phyloP scores from a whole-genome alignment of 2,329 filamentous ascomycete species.

The Leptodontidium sp. region DNA sequence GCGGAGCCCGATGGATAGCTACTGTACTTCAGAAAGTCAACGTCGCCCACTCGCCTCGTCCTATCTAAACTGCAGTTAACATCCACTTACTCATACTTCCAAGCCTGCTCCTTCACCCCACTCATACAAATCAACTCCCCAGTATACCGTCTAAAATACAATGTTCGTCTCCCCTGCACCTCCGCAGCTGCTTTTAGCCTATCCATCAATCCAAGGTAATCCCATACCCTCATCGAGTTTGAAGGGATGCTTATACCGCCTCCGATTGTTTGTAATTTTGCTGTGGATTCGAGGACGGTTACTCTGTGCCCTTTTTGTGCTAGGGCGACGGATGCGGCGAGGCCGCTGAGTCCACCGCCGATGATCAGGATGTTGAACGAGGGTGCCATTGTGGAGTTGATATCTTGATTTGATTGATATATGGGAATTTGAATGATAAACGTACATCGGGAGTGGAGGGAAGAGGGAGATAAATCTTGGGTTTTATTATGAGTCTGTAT shows the following conservation, averaged over 20 bases:
- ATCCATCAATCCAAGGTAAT: constrained; percentile 19
- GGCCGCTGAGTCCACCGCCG: constrained; percentile 48
- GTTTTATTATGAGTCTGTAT: background rate
- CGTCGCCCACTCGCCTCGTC: background rate
- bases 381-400: background rate
- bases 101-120: constrained; percentile 8
- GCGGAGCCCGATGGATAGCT: constrained; percentile 21
- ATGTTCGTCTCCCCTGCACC: background rate
- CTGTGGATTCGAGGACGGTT: constrained; percentile 40
- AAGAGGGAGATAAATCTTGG: too few relatives aligned
- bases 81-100: constrained; percentile 25
- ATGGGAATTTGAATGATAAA: background rate
- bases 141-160: constrained; percentile 23
- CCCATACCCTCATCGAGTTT: constrained; percentile 25
- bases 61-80: too few relatives aligned
- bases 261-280: constrained; percentile 26
- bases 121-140: constrained; percentile 23
- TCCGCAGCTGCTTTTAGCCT: constrained; percentile 23
- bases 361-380: constrained; percentile 43
- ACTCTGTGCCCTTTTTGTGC: constrained; percentile 43
- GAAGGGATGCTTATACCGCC: constrained; percentile 27
- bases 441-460: background rate
- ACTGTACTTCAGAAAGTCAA: constrained; percentile 2
- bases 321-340: constrained; percentile 45
- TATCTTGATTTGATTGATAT: background rate